Base-by-base conservation (phyloP, 148 eudicot genomes). In the Chenopodium formosanum region DNA sequence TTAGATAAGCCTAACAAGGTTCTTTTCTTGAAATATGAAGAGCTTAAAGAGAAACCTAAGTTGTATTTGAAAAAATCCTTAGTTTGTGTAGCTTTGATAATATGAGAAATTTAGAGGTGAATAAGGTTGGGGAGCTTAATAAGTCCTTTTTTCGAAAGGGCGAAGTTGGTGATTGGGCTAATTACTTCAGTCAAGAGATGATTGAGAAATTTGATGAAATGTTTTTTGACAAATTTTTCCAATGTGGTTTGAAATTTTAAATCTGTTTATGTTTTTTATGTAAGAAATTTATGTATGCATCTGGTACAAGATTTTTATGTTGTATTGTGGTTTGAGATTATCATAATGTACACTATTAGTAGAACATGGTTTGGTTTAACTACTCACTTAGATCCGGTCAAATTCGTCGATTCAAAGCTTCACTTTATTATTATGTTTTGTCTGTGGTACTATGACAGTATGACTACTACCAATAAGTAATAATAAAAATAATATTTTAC, bases 101-200 rank as follows among this genome's bases (percentile, higher is more conserved):
- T 66, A 52, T 87, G 82, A 90, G 91, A 44, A 85, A 78, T 46
- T 62, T 90, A 76, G 88, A 83, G 48, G 88, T 90, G 40, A 90
- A 90, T 27, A 89, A 78, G 68, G 80, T 19, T 37, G 93, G 87
- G 0, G 82, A 53, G 40, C 82, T 68, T 0, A 90, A 89, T 44
- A 83, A 75, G 1, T 63, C 79, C 2, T 89, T 88, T 58, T 90
- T 88, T 32, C 67, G 91, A 7, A 79, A 82, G 20, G 93, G 88
- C 10, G 77, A 86, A 16, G 83, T 89, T 31, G 90, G 91, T n/a
- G 93, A 90, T 80, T 90, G 87, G 90, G 71, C 48, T 73, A 87
- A 88, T 80, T 80, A 85, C 76, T 60, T 90, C 46, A 60, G 80
- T 3, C 63, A n/a, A 3, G 85, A 86, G n/a, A 90, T 88, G 93